Conservation (phyloP, 2,329 filamentous ascomycete genomes). For the Trichoderma breve region DNA sequence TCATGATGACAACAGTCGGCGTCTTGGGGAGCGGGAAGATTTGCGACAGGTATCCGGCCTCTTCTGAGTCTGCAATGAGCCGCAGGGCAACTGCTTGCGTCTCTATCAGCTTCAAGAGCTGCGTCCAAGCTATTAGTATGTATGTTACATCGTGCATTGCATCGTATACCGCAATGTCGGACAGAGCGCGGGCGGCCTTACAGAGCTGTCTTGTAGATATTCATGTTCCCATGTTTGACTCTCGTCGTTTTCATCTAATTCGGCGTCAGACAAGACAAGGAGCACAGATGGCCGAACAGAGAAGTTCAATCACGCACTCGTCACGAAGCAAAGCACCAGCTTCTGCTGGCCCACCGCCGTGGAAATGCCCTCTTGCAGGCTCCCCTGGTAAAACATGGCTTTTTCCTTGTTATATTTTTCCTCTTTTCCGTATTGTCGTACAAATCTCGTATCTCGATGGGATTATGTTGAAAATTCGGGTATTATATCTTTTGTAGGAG, state of each 20-base stretch:
- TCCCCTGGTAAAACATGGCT: conserved; percentile 77
- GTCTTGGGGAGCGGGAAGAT: conserved; percentile 77
- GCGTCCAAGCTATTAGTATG: conserved; percentile 20
- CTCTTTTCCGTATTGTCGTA: neutral
- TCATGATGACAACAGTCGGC: conserved; percentile 79
- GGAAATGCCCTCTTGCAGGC: conserved; percentile 76
- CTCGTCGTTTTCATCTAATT: conserved; percentile 64
- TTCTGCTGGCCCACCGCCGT: conserved; percentile 72
- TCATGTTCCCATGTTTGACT: conserved; percentile 72
- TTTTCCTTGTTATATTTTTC: neutral
- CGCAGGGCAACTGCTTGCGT: conserved; percentile 67
- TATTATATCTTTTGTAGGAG: neutral
- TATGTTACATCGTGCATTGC: neutral
- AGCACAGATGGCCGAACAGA: neutral
- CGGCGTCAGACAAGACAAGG: neutral
- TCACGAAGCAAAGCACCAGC: conserved; percentile 80
- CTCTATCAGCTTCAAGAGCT: conserved; percentile 57
- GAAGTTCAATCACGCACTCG: conserved; percentile 51
- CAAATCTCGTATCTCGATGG: neutral
- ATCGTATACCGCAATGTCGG: neutral
- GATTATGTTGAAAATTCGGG: neutral
- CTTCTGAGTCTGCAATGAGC: conserved; percentile 69
- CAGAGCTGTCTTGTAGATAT: conserved; percentile 58
- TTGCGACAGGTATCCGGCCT: conserved; percentile 77
- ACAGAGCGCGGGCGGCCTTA: conserved; percentile 36